Percentiles rank a stretch among this genome's conserved stretches.
These are phyloP conservation scores for Globisporangium camurandrum DNA, from an alignment of 352 stramenopile species.

Conservation along the genomic window DNA sequence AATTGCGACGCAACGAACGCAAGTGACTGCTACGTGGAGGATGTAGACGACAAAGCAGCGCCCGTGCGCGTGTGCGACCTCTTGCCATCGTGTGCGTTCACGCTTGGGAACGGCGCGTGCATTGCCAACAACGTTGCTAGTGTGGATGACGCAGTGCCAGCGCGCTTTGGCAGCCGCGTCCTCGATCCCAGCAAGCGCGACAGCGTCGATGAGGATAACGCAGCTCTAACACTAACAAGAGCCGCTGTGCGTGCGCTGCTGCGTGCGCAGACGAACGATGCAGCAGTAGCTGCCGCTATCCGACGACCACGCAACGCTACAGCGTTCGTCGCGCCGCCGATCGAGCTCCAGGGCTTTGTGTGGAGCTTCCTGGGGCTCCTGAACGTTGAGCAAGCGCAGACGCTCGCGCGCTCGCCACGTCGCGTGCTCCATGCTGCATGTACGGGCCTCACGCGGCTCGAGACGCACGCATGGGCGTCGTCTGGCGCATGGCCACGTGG, in stretches of 20 bases:
- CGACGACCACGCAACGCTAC: conserved; percentile 11
- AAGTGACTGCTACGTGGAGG: conserved; percentile 19
- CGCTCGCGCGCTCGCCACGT: conserved; percentile 27
- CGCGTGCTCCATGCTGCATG: conserved; percentile 42
- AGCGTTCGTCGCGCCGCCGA: conserved; percentile 24
- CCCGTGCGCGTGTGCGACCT: conserved; percentile 49
- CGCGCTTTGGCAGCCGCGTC: conserved; percentile 25
- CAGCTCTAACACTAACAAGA: conserved; percentile 21
- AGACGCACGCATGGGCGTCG: conserved; percentile 49
- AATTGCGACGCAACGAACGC: conserved; percentile 33
- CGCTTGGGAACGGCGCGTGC: conserved; percentile 49
- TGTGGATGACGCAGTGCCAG: conserved; percentile 9
- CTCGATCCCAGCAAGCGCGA: conserved; percentile 20
- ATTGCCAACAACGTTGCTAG: conserved; percentile 13
- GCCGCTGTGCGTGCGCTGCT: conserved; percentile 15
- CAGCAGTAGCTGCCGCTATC: conserved; percentile 4
- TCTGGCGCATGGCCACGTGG: conserved; percentile 47
- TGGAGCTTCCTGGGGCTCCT: conserved; percentile 57
- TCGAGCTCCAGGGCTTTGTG: conserved; percentile 47
- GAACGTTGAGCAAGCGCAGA: conserved; percentile 41
- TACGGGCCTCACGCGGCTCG: conserved; percentile 39
- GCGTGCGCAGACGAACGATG: conserved; percentile 19
- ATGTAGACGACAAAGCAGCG: conserved; percentile 4
- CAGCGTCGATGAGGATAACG: background rate
- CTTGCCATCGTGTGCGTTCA: conserved; percentile 23